Conservation (phyloP, 164 flowering plant genomes). For the Vitis amurensis region DNA sequence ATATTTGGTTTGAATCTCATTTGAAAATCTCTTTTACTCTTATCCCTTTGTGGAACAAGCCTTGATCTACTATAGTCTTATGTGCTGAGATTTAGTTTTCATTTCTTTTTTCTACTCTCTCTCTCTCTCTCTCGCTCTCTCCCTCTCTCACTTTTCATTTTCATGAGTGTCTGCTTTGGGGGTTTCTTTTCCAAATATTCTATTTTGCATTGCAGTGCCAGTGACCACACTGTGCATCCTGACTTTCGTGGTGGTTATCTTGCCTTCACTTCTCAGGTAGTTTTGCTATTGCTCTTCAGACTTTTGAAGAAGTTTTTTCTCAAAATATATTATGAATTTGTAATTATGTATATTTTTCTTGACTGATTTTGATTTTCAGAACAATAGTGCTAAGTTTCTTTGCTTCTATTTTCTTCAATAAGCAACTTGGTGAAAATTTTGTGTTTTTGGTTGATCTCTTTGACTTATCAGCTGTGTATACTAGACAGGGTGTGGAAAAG, state of each 20-base stretch:
- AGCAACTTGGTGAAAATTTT: too few species aligned
- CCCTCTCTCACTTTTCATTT: too few species aligned
- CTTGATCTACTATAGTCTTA: background rate
- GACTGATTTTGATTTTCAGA: too few species aligned
- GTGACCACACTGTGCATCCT: slow-evolving; percentile 60
- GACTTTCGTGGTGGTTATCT: slow-evolving; percentile 83
- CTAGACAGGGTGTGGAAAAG: too few species aligned
- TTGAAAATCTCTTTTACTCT: background rate
- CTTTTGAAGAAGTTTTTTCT: background rate
- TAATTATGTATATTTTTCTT: too few species aligned
- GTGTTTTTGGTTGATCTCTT: too few species aligned
- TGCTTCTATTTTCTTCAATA: too few species aligned
- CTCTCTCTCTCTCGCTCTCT: too few species aligned
- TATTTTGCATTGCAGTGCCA: slow-evolving; percentile 54
- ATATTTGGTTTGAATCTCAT: background rate
- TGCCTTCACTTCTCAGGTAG: slow-evolving; percentile 84
- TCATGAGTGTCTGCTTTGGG: background rate
- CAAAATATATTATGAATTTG: background rate
- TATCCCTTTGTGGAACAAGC: too few species aligned
- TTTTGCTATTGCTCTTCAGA: background rate
- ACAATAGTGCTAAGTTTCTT: too few species aligned
- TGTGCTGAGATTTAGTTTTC: background rate
- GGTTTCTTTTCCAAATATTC: slow-evolving; percentile 9
- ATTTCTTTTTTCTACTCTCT: background rate
- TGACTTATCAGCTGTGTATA: too few species aligned